Evolutionary conservation across 352 stramenopile species (phyloP).

Genomic region (Pythium aristosporum): DNA sequence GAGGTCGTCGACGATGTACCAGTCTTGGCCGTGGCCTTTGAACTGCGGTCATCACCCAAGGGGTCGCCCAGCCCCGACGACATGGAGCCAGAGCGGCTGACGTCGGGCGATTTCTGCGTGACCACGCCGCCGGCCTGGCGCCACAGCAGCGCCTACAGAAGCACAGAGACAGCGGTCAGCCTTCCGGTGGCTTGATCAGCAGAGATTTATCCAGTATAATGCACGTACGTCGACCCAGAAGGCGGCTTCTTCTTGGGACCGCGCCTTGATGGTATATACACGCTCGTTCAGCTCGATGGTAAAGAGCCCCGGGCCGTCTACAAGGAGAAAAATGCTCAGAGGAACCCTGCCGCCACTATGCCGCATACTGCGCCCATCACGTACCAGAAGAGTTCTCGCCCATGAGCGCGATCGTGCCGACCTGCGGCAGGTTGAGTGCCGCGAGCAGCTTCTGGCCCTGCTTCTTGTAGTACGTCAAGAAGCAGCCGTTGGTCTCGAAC

Average conservation of each 20-base stretch:
- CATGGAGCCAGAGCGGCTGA: slow-evolving; percentile 38
- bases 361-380: neutral
- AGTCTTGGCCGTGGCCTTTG: slow-evolving; percentile 25
- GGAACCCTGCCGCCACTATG: neutral
- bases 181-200: neutral
- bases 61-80: slow-evolving; percentile 38
- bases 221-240: slow-evolving; percentile 83
- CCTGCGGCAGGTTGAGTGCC: slow-evolving; percentile 91
- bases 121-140: slow-evolving; percentile 77
- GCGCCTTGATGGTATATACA: slow-evolving; percentile 90
- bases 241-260: slow-evolving; percentile 79
- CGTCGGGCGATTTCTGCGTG: slow-evolving; percentile 71
- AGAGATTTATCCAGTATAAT: neutral
- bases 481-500: slow-evolving; percentile 98
- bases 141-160: slow-evolving; percentile 70
- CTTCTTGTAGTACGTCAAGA: slow-evolving; percentile 99
- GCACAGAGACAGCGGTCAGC: neutral
- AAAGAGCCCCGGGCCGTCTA: slow-evolving; percentile 84
- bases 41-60: slow-evolving; percentile 28
- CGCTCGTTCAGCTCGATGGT: slow-evolving; percentile 90
- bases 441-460: slow-evolving; percentile 94
- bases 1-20: slow-evolving; percentile 4
- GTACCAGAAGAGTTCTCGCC: slow-evolving; percentile 65
- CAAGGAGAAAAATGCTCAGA: neutral
- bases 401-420: slow-evolving; percentile 81